Evolutionary conservation across 1,139 yeast genomes (phyloP).

Genomic region (Geotrichum restrictum): DNA sequence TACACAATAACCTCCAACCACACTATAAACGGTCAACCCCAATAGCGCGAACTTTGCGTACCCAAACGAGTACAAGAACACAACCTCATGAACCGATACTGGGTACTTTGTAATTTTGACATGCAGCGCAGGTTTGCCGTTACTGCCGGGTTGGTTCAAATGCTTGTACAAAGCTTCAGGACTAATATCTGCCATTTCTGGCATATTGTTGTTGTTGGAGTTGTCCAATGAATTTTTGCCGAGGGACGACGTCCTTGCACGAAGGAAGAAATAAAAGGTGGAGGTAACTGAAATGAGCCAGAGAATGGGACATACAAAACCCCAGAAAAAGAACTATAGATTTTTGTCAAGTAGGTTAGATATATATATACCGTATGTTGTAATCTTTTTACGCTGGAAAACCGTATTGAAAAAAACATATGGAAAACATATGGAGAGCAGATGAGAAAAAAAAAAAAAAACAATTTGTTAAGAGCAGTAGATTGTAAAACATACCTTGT

Average conservation of each 20-base stretch:
- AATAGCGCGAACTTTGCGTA: neutral
- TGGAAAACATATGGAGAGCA: no score
- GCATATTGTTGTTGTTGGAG: neutral
- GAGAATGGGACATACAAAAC: neutral
- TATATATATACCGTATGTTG: neutral
- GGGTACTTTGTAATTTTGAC: neutral
- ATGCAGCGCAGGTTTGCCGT: neutral
- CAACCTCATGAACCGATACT: neutral
- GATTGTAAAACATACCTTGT: neutral
- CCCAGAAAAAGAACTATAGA: constrained; percentile 2
- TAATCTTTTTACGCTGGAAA: no score
- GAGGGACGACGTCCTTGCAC: no score
- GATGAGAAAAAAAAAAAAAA: no score
- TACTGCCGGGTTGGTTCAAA: no score
- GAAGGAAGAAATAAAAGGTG: neutral
- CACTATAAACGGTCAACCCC: neutral
- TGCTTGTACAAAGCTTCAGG: constrained; percentile 1
- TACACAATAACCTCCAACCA: neutral
- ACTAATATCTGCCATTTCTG: neutral
- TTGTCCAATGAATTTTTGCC: no score
- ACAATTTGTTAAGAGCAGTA: no score
- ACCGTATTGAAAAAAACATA: no score
- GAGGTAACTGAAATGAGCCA: neutral
- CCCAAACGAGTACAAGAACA: neutral
- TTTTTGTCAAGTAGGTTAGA: neutral